Evolutionary conservation across 2,329 filamentous ascomycete genomes (phyloP), one percentile per base, ranked within the genome.

Genomic region (Exophiala sideris): DNA sequence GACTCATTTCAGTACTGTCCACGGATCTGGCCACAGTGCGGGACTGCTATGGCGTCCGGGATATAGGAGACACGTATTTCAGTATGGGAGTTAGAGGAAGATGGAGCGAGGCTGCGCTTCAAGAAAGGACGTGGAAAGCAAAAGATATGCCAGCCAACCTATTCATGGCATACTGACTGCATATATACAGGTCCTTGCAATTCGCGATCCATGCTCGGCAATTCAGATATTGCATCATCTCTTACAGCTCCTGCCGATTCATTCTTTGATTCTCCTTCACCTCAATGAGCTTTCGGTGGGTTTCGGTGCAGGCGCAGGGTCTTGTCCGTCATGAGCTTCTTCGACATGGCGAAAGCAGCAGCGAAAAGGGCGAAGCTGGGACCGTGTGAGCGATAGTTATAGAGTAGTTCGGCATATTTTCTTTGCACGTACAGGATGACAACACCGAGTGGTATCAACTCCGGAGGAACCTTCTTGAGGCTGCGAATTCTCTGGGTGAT

Each of bases 401-500:
- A 10, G 20, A 36, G 35, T 24, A 5, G 6, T 45, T 29, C 9
- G 14, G 36, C 11, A 24, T 48, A 20, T 18, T 41, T 34, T 18
- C 16, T 41, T 46, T 52, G 18, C 34, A 73, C 89, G 72, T 91
- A 92, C 77, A 79, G 83, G 68, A 97, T 86, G 75, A 97, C 94
- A 65, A 94, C 77, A 73, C 88, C 91, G 67, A 99, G 87, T 69
- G 94, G 94, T 66, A 91, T 84, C 82, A 99, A 82, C 82, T 99
- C 94, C 65, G 90, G 85, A 65, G 94, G 94, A 70, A 97, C 87
- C 77, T 86, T 85, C 82, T 88, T 91, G 70, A 96, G 81, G 71
- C 85, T 87, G 72, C 91, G 88, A 68, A 99, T 81, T 72, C 92
- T 89, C 80, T 97, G 94, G 64, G 92, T 96, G 75, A 97, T 85